Conservation (phyloP, 306 rosid species). For the Ziziphus jujuba region DNA sequence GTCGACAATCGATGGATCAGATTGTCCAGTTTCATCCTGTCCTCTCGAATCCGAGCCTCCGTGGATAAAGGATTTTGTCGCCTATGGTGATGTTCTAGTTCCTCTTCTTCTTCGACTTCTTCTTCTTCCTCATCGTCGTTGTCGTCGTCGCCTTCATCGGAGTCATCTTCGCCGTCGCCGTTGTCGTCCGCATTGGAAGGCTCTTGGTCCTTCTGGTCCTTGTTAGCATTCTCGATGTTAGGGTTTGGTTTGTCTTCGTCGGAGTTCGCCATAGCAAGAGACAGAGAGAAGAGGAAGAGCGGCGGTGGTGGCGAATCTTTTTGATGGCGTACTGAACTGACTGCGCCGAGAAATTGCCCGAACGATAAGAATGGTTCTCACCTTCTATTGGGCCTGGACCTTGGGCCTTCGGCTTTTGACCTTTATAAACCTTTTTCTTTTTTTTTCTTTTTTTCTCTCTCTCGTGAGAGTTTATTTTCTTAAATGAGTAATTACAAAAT, state of each 20-base stretch:
- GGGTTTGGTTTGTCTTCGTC: slow-evolving; percentile 37
- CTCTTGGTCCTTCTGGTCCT: slow-evolving; percentile 24
- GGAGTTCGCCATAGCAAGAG: slow-evolving; percentile 41
- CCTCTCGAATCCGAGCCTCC: slow-evolving; percentile 43
- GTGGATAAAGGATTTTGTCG: slow-evolving; percentile 29
- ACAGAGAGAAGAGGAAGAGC: slow-evolving; percentile 2
- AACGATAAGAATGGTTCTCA: too few relatives aligned
- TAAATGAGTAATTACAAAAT: too few relatives aligned
- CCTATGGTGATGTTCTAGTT: slow-evolving; percentile 28
- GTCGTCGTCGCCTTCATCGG: slow-evolving; percentile 34
- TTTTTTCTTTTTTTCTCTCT: too few relatives aligned
- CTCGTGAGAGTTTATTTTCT: too few relatives aligned
- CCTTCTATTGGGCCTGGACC: too few relatives aligned
- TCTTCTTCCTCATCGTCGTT: slow-evolving; percentile 29
- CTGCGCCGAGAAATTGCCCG: not conserved
- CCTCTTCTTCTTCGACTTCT: slow-evolving; percentile 25
- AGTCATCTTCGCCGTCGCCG: slow-evolving; percentile 31
- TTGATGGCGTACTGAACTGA: not conserved
- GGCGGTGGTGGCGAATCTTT: slow-evolving; percentile 13
- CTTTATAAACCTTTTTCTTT: too few relatives aligned
- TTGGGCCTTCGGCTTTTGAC: too few relatives aligned
- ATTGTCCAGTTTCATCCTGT: slow-evolving; percentile 48
- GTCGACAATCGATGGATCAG: slow-evolving; percentile 58
- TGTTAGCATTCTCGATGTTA: slow-evolving; percentile 41
- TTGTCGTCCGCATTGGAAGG: slow-evolving; percentile 36